Conservation (phyloP, 257 asterid species). For the Perilla frutescens region DNA sequence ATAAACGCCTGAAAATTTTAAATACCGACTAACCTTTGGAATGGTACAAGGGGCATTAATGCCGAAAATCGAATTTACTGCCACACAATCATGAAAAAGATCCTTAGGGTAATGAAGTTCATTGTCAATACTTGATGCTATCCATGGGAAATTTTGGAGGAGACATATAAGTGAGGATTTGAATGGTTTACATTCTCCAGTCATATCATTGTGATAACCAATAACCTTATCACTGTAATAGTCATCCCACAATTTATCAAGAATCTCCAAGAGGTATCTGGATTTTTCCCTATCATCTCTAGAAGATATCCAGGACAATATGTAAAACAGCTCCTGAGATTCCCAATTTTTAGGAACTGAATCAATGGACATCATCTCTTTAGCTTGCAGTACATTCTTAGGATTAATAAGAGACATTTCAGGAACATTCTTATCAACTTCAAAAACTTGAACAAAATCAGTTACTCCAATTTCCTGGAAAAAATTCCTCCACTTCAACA, state of each 20-base stretch:
- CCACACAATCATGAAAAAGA: constrained; percentile 77
- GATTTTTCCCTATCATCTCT: constrained; percentile 61
- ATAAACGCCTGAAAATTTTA: constrained; percentile 20
- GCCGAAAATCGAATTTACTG: constrained; percentile 78
- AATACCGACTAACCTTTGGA: constrained; percentile 70
- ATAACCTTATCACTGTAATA: constrained; percentile 65
- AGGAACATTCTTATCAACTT: constrained; percentile 57
- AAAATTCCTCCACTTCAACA: constrained; percentile 78
- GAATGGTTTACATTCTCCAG: constrained; percentile 57
- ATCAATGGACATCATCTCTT: constrained; percentile 43
- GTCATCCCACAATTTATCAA: constrained; percentile 86
- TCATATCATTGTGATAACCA: constrained; percentile 52
- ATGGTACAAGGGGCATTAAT: constrained; percentile 71
- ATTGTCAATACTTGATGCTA: constrained; percentile 57
- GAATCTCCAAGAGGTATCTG: constrained; percentile 75
- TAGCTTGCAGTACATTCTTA: constrained; percentile 44
- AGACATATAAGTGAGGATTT: constrained; percentile 62
- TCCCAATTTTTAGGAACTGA: constrained; percentile 69
- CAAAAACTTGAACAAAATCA: constrained; percentile 81
- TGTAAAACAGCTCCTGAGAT: constrained; percentile 66
- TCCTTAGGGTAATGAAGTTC: constrained; percentile 73
- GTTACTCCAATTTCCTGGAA: constrained; percentile 79
- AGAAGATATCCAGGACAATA: constrained; percentile 62
- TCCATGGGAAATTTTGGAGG: constrained; percentile 70
- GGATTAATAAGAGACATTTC: constrained; percentile 44